Evolutionary conservation across 2,329 filamentous ascomycete genomes (phyloP).

Genomic region (Fusarium falciforme): DNA sequence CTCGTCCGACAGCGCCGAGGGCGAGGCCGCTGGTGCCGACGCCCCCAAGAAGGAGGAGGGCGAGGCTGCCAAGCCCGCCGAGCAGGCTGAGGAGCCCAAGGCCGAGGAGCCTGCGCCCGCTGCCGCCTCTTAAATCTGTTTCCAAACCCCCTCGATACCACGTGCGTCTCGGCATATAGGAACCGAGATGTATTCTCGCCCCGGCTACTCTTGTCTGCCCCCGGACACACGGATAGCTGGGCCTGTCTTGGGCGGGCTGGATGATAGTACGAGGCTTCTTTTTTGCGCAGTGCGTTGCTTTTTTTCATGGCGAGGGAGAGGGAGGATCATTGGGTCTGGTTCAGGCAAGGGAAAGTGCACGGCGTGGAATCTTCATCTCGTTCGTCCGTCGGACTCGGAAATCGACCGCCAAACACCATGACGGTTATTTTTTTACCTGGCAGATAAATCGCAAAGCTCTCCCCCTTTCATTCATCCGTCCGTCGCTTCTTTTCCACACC

Average conservation of each 20-base stretch:
- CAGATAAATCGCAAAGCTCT: constrained; percentile 47
- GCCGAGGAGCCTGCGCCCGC: constrained; percentile 61
- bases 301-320: constrained; percentile 50
- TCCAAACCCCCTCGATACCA: constrained; percentile 51
- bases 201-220: constrained; percentile 44
- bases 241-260: constrained; percentile 50
- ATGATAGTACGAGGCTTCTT: constrained; percentile 49
- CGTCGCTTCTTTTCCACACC: constrained; percentile 26
- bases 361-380: constrained; percentile 50
- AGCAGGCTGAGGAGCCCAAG: constrained; percentile 73
- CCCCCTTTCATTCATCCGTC: constrained; percentile 31
- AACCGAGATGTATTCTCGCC: constrained; percentile 51
- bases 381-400: constrained; percentile 43
- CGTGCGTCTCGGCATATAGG: constrained; percentile 51
- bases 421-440: constrained; percentile 43
- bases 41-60: constrained; percentile 61
- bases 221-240: constrained; percentile 47
- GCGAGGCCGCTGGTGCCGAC: constrained; percentile 77
- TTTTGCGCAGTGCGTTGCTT: constrained; percentile 51
- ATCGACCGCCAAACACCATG: constrained; percentile 37
- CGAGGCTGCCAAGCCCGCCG: constrained; percentile 64
- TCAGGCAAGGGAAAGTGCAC: constrained; percentile 53
- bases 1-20: constrained; percentile 78
- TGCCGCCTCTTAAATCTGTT: constrained; percentile 64
- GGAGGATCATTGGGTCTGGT: constrained; percentile 52